Base-by-base conservation (phyloP, 169 alveolate genomes). In the Plasmodium gallinaceum region DNA sequence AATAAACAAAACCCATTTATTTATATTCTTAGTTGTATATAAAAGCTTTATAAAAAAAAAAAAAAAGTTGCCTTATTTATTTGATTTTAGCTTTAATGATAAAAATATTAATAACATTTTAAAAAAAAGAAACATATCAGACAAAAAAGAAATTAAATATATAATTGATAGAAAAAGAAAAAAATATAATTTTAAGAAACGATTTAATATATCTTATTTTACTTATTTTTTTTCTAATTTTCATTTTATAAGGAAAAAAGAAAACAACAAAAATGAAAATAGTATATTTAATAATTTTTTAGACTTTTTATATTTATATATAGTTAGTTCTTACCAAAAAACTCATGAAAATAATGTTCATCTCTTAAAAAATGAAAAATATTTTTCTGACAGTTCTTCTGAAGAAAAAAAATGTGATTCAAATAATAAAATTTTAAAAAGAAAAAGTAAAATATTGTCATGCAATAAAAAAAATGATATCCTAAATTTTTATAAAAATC, bases 41-140 rank as follows among this genome's bases (percentile, higher is more conserved):
- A 78, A 78, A 69, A 78, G 89, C 42, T 78, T 78, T 78, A 65
- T 78, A 48, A 65, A 78, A 58, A 20, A 78, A 26, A 60, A 57
- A 22, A 64, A 78, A 42, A 22, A n/a, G 5, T 32, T 78, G 12
- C 89, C 89, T 12, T 54, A 46, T 24, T 24, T 78, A 60, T 9
- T 46, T 24, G 69, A 78, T 24, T 5, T 48, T 22, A 62, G 46
- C 6, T 32, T 32, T 54, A 48, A 65, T 12, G 76, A 37, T 0
- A 18, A 2, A 20, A 22, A 16, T n/a, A 45, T 78, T 20, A 57
- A 51, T n/a, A 58, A 37, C 7, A 48, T 78, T 65, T 22, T 78
- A 43, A 32, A 18, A 32, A 64, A 16, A 14, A 78, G 76, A 78
- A 78, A 78, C 39, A 6, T 26, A 42, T 16, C 48, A 7, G 80